Evolutionary conservation across 192 early-diverging fungal genomes (phyloP).

Genomic region (Ramicandelaber brevisporus): DNA sequence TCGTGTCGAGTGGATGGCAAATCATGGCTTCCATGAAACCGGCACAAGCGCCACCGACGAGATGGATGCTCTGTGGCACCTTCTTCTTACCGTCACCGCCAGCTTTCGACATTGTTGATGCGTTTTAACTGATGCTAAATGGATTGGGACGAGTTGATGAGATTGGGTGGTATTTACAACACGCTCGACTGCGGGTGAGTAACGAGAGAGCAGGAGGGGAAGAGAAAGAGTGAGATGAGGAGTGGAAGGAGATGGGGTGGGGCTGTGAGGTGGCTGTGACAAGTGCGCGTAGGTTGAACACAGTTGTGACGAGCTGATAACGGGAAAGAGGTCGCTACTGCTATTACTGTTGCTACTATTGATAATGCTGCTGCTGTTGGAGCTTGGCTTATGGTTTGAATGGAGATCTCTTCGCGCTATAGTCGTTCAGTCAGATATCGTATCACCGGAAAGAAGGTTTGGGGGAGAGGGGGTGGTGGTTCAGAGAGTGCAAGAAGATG

Average conservation of each 20-base stretch:
- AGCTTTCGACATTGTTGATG: slow-evolving; percentile 1
- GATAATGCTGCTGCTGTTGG: neutral
- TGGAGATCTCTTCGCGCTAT: neutral
- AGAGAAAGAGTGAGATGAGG: neutral
- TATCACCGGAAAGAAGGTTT: no score
- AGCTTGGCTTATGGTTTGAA: neutral
- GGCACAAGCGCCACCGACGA: slow-evolving; percentile 71
- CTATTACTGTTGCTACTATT: slow-evolving; percentile 1
- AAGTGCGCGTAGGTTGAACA: neutral
- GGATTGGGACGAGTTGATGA: neutral
- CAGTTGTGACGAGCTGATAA: slow-evolving; percentile 3
- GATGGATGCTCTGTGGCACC: slow-evolving; percentile 48
- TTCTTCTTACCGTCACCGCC: slow-evolving; percentile 18
- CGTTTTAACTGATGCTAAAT: neutral
- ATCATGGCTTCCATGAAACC: slow-evolving; percentile 74
- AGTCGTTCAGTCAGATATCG: no score
- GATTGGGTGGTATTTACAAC: neutral
- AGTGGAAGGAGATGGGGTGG: neutral
- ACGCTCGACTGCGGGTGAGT: neutral
- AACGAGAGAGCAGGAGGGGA: neutral
- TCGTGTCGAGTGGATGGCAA: slow-evolving; percentile 89
- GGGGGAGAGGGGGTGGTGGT: slow-evolving; percentile 17
- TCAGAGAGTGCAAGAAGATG: slow-evolving; percentile 11
- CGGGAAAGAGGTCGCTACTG: neutral
- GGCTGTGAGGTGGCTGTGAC: slow-evolving; percentile 1